phyloP scores from a whole-genome alignment of 768 basidiomycete species.

The Pisolithus albus region DNA sequence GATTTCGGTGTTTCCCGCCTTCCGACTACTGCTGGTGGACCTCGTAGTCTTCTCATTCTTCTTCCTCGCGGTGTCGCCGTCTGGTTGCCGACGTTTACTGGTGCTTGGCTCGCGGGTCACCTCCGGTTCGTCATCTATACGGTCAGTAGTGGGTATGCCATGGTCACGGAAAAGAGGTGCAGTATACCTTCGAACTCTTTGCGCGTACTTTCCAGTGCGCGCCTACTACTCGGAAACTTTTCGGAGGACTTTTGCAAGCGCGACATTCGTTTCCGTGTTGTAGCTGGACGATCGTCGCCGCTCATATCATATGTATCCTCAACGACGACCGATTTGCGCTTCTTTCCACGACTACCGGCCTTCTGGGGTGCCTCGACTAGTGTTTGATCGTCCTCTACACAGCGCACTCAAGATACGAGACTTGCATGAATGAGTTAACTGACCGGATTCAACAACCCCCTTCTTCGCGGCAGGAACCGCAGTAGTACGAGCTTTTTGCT shows the following conservation, averaged over 20 bases:
- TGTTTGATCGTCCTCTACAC: slow-evolving; percentile 23
- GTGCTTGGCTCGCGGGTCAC: not conserved
- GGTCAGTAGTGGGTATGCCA: too few relatives aligned
- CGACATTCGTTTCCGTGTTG: slow-evolving; percentile 2
- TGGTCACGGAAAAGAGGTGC: too few relatives aligned
- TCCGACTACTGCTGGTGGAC: not conserved
- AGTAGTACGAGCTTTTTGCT: not conserved
- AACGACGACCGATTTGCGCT: slow-evolving; percentile 1
- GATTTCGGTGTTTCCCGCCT: not conserved
- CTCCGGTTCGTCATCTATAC: not conserved
- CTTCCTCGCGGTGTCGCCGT: not conserved
- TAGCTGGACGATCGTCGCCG: not conserved
- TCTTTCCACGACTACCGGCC: slow-evolving; percentile 1
- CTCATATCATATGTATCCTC: not conserved
- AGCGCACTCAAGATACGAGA: not conserved
- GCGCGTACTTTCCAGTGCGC: too few relatives aligned
- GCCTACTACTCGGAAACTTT: not conserved
- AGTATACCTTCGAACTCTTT: too few relatives aligned
- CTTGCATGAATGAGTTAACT: not conserved
- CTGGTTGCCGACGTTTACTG: not conserved
- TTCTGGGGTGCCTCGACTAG: slow-evolving; percentile 19
- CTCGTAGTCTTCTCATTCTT: not conserved
- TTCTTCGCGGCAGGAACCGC: not conserved
- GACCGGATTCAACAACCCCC: not conserved
- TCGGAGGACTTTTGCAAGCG: not conserved